A percentile compares a stretch with the other conserved stretches of the same genome.
Conservation (phyloP, 2,329 filamentous ascomycete species). For the Beauveria caledonica region DNA sequence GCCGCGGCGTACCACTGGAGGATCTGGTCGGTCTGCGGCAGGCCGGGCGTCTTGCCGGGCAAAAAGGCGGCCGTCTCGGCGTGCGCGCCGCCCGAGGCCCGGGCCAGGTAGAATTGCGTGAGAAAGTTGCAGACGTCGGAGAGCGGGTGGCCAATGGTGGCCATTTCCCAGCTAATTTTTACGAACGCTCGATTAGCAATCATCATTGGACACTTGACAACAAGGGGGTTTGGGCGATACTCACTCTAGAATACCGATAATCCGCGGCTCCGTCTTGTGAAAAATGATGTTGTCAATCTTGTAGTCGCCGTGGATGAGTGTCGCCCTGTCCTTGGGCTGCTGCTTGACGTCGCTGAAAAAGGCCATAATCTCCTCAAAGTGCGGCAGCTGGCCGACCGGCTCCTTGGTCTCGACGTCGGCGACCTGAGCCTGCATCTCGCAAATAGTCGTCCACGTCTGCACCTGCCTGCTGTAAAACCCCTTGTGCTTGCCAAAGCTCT, state of each 20-base stretch:
- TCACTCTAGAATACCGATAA: constrained; percentile 86
- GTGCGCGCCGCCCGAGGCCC: constrained; percentile 11
- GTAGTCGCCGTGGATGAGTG: constrained; percentile 89
- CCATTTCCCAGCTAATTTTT: constrained; percentile 78
- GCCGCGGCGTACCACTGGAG: constrained; percentile 34
- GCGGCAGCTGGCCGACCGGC: constrained; percentile 73
- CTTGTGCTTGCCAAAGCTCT: constrained; percentile 59
- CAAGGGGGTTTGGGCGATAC: constrained; percentile 21
- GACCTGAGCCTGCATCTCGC: constrained; percentile 65
- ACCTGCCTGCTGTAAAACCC: constrained; percentile 86
- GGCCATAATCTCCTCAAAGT: constrained; percentile 68
- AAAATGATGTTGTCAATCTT: constrained; percentile 92
- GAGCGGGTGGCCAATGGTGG: constrained; percentile 90
- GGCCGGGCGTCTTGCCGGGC: constrained; percentile 55
- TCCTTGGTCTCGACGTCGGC: constrained; percentile 68
- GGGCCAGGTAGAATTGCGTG: constrained; percentile 30
- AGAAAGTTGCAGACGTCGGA: constrained; percentile 79
- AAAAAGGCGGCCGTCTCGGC: constrained; percentile 44
- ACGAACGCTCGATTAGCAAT: constrained; percentile 1
- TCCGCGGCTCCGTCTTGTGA: constrained; percentile 76
- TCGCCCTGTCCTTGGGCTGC: constrained; percentile 70
- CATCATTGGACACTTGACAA: not conserved
- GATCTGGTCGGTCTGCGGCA: constrained; percentile 38
- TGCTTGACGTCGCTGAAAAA: constrained; percentile 65
- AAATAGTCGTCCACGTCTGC: constrained; percentile 72